Evolutionary conservation across 768 basidiomycete genomes (phyloP), one percentile per base, ranked within the genome.

Genomic region (Boletus patriciae): DNA sequence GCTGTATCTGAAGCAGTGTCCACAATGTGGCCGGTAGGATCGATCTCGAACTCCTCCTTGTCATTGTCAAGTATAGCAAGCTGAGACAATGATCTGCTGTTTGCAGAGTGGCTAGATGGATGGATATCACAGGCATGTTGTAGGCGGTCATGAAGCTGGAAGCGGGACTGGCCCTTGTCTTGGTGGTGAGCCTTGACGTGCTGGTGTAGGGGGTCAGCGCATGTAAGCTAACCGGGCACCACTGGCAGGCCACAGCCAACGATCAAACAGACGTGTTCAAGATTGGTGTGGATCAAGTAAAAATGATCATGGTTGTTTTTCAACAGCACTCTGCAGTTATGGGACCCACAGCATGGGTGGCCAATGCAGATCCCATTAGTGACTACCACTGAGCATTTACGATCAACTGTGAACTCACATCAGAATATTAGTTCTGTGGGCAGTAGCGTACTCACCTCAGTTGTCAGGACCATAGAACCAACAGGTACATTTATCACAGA

Each of bases 251-350:
- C 1, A 3, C 60, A 61, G 1, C 18, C 42, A 2, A 61, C 21
- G 7, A 61, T 10, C 0, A 42, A 1, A 10, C 60, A 61, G 0
- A 54, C 1, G 0, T 9, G 0, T 3, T 50, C 12, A 0, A 52
- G 33, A 1, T 25, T 0, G 0, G 27, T 18, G 25, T 59, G 54
- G 0, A 2, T 0, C 0, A 4, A 21, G 3, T 58, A 62, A 2
- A 59, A 62, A 2, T 11, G 21, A 13, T 62, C 54, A 2, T 2
- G 0, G 11, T 18, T 42, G 2, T n/a, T 52, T 0, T 13, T 2
- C 12, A 61, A 4, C 6, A 48, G 48, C 0, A 50, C n/a, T 5
- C 53, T 1, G 6, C 61, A 62, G 10, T 62, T 62, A 11, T 52
- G 46, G 2, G 0, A 0, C 0, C 46, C 15, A 10, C 60, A 61